Base-by-base conservation (phyloP, 108 stramenopile species). In the Chaetoceros tenuissimus region DNA sequence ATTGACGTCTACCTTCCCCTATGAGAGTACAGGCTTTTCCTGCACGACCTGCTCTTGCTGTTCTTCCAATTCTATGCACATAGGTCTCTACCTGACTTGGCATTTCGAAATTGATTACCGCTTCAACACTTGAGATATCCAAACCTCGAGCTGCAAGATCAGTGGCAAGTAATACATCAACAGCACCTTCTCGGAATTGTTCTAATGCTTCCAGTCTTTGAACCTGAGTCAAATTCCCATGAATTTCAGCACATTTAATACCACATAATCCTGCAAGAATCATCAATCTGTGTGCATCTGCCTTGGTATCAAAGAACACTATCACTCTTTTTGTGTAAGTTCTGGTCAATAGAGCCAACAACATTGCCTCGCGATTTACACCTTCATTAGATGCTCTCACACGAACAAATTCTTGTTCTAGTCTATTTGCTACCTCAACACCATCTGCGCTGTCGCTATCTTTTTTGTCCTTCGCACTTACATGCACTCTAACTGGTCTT, bases 81-180 rank as follows among this genome's bases (percentile, higher is more conserved):
- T 98, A 99, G 1, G 95, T 95, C 26, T 81, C 82, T 8, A 94
- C 73, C 31, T 96, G 76, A 52, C 80, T 73, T 0, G 99, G 98
- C 95, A 98, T 96, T 65, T 99, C 97, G 57, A 85, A 92, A 69
- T 99, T 97, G 57, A 99, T 79, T 0, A 99, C 99, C 24, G 93
- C 78, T 48, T 87, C 75, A 5, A 99, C 93, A 30, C 85, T 80
- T 29, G 75, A 69, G 47, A 99, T 84, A 60, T 99, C 97, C 26
- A 92, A 65, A 31, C 98, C 99, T 20, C 98, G 75, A 2, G 97
- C 97, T 28, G 98, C 99, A 24, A 99, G 65, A 64, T 99, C 99
- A 21, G 99, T 99, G 3, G 90, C 90, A 21, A 99, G 74, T 44
- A 99, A 68, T 30, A 99, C 78, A 57, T 91, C 85, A 5, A 87